Conservation (phyloP, 768 basidiomycete species). For the Tricholoma sp. region DNA sequence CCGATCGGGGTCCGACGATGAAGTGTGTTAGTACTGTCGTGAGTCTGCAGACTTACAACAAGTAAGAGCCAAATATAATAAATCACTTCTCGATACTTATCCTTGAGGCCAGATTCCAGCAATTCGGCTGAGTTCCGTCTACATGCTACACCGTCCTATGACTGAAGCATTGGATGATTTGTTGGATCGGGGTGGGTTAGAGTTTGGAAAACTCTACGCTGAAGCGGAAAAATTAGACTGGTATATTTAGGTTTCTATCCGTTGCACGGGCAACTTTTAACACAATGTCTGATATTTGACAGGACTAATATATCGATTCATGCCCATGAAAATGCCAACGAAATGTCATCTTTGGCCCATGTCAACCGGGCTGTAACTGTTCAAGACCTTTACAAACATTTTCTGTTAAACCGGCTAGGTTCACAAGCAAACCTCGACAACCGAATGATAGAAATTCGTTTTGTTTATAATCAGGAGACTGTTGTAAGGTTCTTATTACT, state of each 20-base stretch:
- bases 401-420: background rate
- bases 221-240: background rate
- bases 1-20: too few species aligned
- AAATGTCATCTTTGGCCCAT: background rate
- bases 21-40: too few species aligned
- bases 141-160: background rate
- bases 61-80: background rate
- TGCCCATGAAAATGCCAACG: background rate
- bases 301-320: background rate
- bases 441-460: background rate
- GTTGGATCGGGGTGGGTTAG: background rate
- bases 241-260: background rate
- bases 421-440: background rate
- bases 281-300: background rate
- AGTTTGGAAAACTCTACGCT: background rate
- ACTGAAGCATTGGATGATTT: constrained; percentile 1
- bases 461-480: background rate
- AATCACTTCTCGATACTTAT: background rate
- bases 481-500: background rate
- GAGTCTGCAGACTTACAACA: too few species aligned
- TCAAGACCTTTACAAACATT: background rate
- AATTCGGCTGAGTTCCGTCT: background rate
- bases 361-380: background rate
- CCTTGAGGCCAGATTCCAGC: background rate
- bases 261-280: background rate